phyloP scores from a whole-genome alignment of 106 monocot genomes.

The Dioscorea alata region DNA sequence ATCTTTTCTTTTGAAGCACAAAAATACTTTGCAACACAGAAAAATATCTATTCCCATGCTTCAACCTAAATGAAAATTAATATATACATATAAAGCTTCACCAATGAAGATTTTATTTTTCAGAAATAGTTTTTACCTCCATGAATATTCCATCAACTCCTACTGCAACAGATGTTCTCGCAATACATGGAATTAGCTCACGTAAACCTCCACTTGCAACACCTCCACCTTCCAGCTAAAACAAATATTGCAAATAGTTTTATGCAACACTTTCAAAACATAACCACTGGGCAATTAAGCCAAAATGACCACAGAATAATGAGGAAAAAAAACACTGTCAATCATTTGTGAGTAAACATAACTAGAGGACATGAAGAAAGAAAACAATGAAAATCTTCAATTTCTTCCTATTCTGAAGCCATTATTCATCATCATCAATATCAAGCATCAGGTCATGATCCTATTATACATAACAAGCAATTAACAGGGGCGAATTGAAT shows the following conservation, averaged over 20 bases:
- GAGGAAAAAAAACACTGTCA: neutral
- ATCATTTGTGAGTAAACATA: neutral
- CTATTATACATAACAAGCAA: too few relatives aligned
- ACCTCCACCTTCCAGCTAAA: constrained; percentile 89
- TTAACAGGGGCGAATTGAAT: too few relatives aligned
- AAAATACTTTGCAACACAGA: neutral
- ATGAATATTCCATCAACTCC: constrained; percentile 97
- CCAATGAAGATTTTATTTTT: neutral
- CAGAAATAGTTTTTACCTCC: constrained; percentile 56
- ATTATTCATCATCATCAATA: too few relatives aligned
- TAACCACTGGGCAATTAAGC: too few relatives aligned
- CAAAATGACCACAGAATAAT: neutral
- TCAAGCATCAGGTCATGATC: too few relatives aligned
- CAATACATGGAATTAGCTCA: constrained; percentile 95
- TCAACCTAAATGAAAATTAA: too few relatives aligned
- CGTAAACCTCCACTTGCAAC: constrained; percentile 95
- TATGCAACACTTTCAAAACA: too few relatives aligned
- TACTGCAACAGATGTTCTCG: constrained; percentile 80
- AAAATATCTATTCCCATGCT: neutral
- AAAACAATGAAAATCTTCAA: too few relatives aligned
- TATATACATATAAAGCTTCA: neutral
- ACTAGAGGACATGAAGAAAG: too few relatives aligned
- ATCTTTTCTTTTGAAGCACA: neutral
- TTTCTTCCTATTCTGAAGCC: too few relatives aligned
- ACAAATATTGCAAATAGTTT: neutral